Evolutionary conservation across 352 stramenopile genomes (phyloP).

Genomic region (Globisporangium rhizosaccharum): DNA sequence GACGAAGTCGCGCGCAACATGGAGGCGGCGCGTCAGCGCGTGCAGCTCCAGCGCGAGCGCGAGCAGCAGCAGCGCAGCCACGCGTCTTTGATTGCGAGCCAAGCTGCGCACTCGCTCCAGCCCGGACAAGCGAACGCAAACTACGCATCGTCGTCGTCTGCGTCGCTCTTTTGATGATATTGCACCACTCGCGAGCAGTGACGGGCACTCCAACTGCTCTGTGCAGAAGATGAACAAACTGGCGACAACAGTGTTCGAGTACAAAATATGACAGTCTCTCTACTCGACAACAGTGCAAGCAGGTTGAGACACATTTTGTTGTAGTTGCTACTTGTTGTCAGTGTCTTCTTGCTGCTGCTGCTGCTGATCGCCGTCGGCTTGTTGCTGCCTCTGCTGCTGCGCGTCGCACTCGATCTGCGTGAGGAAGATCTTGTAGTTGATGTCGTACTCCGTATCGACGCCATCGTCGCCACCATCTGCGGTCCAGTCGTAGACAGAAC

Average conservation of each 20-base stretch:
- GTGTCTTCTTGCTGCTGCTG: constrained; percentile 10
- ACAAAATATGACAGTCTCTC: neutral
- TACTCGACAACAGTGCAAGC: neutral
- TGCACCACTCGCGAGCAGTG: neutral
- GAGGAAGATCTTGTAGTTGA: constrained; percentile 71
- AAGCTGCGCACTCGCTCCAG: constrained; percentile 43
- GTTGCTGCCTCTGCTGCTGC: constrained; percentile 13
- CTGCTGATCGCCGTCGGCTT: constrained; percentile 6
- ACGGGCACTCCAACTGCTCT: neutral
- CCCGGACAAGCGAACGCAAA: constrained; percentile 12
- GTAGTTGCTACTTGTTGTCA: constrained; percentile 1
- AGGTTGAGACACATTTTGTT: constrained; percentile 1
- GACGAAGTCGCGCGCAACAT: constrained; percentile 76
- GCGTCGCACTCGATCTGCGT: constrained; percentile 37
- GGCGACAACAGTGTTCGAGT: too few species aligned
- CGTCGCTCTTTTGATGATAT: constrained; percentile 6
- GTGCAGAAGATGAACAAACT: too few species aligned
- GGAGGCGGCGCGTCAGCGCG: constrained; percentile 44
- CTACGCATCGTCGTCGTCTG: constrained; percentile 5
- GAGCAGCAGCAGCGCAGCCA: constrained; percentile 62
- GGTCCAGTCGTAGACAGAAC: constrained; percentile 15
- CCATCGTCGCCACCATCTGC: constrained; percentile 14
- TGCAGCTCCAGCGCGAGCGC: constrained; percentile 38
- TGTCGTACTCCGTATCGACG: constrained; percentile 54
- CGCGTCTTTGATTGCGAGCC: constrained; percentile 61